Evolutionary conservation across 495 filamentous ascomycete species (phyloP).

Genomic region (Hypoxylon lenormandii): DNA sequence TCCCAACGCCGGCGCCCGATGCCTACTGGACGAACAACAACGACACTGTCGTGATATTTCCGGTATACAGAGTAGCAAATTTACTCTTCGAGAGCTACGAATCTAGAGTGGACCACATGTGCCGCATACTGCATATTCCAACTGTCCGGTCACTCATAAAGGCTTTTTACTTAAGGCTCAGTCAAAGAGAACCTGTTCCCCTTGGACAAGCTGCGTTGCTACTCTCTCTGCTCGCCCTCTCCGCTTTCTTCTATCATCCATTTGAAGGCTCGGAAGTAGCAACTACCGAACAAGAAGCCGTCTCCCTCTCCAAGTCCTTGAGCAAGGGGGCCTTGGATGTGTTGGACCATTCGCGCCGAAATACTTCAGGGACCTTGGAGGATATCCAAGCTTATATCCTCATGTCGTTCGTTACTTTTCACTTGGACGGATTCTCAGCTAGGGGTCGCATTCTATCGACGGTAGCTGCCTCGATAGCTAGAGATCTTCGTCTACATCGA

Average conservation of each 20-base stretch:
- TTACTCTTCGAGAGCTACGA: constrained; percentile 55
- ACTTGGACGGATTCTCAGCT: constrained; percentile 54
- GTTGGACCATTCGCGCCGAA: constrained; percentile 50
- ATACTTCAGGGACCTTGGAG: constrained; percentile 56
- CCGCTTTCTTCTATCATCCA: constrained; percentile 53
- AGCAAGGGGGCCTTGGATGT: constrained; percentile 41
- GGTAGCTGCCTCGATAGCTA: constrained; percentile 46
- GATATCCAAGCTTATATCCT: constrained; percentile 63
- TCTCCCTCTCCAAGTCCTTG: constrained; percentile 34
- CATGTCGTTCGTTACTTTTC: constrained; percentile 53
- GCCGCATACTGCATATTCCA: constrained; percentile 54
- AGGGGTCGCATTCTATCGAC: constrained; percentile 44
- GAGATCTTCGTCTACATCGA: constrained; percentile 60
- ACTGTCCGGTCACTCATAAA: constrained; percentile 51
- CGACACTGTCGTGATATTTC: constrained; percentile 20
- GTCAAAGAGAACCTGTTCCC: constrained; percentile 39
- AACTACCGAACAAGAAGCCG: constrained; percentile 15
- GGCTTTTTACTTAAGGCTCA: constrained; percentile 49
- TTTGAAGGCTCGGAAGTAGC: constrained; percentile 24
- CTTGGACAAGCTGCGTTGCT: constrained; percentile 53
- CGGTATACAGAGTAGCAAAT: constrained; percentile 46
- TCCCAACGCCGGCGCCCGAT: neutral
- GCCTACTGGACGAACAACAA: constrained; percentile 4
- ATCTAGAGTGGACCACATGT: constrained; percentile 55
- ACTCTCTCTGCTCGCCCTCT: constrained; percentile 56